Evolutionary conservation across 2,329 filamentous ascomycete genomes (phyloP), one percentile per base, ranked within the genome.

Genomic region (Diaporthe helianthi): DNA sequence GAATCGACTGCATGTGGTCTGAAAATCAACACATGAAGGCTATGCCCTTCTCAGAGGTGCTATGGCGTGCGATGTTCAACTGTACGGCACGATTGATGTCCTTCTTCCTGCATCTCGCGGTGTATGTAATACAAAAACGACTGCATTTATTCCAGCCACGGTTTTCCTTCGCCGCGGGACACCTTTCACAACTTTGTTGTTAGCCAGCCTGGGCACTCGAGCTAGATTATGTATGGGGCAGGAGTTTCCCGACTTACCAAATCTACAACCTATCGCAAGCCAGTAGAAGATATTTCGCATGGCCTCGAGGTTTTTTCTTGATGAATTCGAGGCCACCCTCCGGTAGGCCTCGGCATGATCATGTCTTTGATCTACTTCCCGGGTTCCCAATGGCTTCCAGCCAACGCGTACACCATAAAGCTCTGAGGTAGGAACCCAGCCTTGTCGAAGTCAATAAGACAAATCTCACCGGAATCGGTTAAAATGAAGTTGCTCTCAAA

Each of bases 391-490:
- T 26, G n/a, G 46, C 60, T 64, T 51, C 51, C 60, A 5, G 60
- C 60, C 46, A 64, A 1, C 3, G 60, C 60, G 51, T 4, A 64
- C 1, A 31, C 4, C 60, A 64, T 64, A 1, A 64, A 64, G 31
- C 60, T 64, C 1, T 0, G 46, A 26, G 46, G 60, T 4, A 64
- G 22, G 15, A 64, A 51, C 31, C 60, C 60, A 15, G 60, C 60
- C 60, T 64, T n/a, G n/a, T 64, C 60, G 3, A 64, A 64, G 60
- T 64, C 60, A 8, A 64, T 64, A 4, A 64, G 1, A 46, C 22
- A 51, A 15, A 64, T 1, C 0, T 52, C 60, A 31, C 60, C 60
- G 9, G 60, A 6, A 38, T 64, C 46, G n/a, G 60, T 64, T 8
- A 64, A 51, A 2, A 64, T 41, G 12, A 64, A 64, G 60, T 64